Conservation (phyloP, 2,329 filamentous ascomycete genomes). For the Onygenales sp. region DNA sequence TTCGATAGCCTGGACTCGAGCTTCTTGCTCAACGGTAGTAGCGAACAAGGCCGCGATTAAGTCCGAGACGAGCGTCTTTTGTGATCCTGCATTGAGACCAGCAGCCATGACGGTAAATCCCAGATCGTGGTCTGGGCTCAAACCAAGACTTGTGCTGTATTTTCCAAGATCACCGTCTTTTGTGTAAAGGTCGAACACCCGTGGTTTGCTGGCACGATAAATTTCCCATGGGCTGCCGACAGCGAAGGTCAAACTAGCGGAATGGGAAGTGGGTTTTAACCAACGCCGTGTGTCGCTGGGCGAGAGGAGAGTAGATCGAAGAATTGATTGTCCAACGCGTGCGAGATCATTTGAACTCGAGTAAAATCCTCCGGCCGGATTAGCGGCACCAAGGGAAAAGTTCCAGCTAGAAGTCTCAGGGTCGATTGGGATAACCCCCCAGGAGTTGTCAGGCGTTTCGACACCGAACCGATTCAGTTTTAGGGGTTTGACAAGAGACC, state of each 20-base stretch:
- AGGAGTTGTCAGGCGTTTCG: conserved; percentile 19
- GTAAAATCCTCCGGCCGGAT: conserved; percentile 16
- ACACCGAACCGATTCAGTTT: conserved; percentile 24
- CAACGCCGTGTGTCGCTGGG: conserved; percentile 27
- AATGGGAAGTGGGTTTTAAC: conserved; percentile 33
- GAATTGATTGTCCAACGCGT: conserved; percentile 28
- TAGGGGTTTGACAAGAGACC: conserved; percentile 23
- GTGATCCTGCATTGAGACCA: conserved; percentile 8
- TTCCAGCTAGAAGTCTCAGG: conserved; percentile 23
- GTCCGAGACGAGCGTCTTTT: conserved; percentile 18
- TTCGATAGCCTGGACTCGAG: conserved; percentile 15
- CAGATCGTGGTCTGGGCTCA: conserved; percentile 26
- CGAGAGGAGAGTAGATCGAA: conserved; percentile 27
- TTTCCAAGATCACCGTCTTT: conserved; percentile 23
- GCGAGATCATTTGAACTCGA: conserved; percentile 27
- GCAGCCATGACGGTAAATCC: conserved; percentile 27
- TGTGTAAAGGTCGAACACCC: conserved; percentile 27
- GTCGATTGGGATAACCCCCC: conserved; percentile 28
- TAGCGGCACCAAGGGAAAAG: conserved; percentile 22
- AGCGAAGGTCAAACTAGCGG: conserved; percentile 22
- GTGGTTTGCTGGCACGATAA: conserved; percentile 15
- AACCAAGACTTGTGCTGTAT: conserved; percentile 24
- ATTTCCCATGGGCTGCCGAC: conserved; percentile 33
- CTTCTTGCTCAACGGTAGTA: conserved; percentile 18
- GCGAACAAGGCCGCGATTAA: conserved; percentile 18